Evolutionary conservation across 305 asterid species (phyloP).

Genomic region (Rubia balearica): DNA sequence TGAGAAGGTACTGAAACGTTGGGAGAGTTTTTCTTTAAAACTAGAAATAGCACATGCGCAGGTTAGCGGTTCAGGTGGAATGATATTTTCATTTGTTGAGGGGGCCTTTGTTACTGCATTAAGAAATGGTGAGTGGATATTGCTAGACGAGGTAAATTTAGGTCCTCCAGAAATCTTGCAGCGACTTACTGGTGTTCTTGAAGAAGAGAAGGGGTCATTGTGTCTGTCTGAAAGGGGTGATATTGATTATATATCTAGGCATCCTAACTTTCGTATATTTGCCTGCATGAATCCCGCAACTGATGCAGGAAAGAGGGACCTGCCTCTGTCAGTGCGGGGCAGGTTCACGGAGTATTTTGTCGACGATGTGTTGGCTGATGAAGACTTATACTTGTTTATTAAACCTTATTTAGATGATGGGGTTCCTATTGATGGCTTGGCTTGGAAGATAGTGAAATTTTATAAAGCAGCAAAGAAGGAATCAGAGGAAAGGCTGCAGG

Average conservation of each 20-base stretch:
- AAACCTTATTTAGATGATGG: conserved; percentile 50
- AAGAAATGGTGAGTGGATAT: conserved; percentile 89
- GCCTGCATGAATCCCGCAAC: conserved; percentile 99
- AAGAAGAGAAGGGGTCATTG: conserved; percentile 78
- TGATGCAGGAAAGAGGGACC: conserved; percentile 97
- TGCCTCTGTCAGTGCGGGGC: conserved; percentile 68
- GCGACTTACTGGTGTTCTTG: conserved; percentile 88
- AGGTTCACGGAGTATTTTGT: conserved; percentile 91
- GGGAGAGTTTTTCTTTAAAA: conserved; percentile 61
- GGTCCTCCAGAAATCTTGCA: conserved; percentile 98
- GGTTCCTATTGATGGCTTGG: conserved; percentile 30
- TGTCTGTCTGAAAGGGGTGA: conserved; percentile 98
- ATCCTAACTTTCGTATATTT: conserved; percentile 74
- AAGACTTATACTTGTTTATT: conserved; percentile 72
- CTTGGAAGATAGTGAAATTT: conserved; percentile 50
- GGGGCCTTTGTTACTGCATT: conserved; percentile 91
- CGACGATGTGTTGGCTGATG: conserved; percentile 82
- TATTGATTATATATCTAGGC: conserved; percentile 56
- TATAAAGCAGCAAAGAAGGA: conserved; percentile 72
- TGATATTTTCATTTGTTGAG: conserved; percentile 95
- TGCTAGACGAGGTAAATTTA: conserved; percentile 96
- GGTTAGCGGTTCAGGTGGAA: conserved; percentile 65
- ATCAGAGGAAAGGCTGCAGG: conserved; percentile 86
- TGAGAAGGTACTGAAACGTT: conserved; percentile 38
- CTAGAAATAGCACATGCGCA: conserved; percentile 60